Conservation (phyloP, 495 filamentous ascomycete species). For the Penicillium longicatenatum region DNA sequence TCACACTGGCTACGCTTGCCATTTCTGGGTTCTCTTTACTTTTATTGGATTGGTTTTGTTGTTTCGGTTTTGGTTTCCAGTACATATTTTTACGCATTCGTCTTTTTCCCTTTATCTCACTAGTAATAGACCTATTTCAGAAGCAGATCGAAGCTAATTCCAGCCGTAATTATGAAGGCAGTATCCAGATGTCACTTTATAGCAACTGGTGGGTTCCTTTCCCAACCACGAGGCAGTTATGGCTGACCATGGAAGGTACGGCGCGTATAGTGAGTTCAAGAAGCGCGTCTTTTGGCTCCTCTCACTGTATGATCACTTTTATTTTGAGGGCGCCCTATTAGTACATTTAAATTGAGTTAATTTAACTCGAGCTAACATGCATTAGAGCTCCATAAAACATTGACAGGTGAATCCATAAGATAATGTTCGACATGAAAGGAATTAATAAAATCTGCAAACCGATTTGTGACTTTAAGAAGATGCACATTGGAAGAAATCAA, state of each 20-base stretch:
- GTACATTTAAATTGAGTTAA: not conserved
- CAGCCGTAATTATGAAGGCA: not conserved
- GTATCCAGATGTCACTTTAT: not conserved
- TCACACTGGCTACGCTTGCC: not conserved
- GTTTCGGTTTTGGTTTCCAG: not conserved
- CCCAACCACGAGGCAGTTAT: too few species aligned
- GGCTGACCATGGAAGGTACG: too few species aligned
- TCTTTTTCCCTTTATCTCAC: not conserved
- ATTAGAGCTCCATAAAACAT: not conserved
- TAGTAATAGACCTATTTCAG: conserved; percentile 4
- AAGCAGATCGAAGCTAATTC: too few species aligned
- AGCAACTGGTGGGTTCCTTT: too few species aligned
- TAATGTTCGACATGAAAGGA: not conserved
- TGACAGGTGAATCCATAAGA: not conserved
- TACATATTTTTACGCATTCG: conserved; percentile 4
- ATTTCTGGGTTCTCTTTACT: not conserved
- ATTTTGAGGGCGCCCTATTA: too few species aligned
- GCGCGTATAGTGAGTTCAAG: too few species aligned
- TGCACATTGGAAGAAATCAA: not conserved
- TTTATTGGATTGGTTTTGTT: not conserved
- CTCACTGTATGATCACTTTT: too few species aligned
- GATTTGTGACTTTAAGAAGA: not conserved
- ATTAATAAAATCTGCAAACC: not conserved
- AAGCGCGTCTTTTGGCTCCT: too few species aligned
- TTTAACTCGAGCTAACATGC: not conserved